Evolutionary conservation across 2,329 filamentous ascomycete genomes (phyloP).

Genomic region (Fusarium robinianum): DNA sequence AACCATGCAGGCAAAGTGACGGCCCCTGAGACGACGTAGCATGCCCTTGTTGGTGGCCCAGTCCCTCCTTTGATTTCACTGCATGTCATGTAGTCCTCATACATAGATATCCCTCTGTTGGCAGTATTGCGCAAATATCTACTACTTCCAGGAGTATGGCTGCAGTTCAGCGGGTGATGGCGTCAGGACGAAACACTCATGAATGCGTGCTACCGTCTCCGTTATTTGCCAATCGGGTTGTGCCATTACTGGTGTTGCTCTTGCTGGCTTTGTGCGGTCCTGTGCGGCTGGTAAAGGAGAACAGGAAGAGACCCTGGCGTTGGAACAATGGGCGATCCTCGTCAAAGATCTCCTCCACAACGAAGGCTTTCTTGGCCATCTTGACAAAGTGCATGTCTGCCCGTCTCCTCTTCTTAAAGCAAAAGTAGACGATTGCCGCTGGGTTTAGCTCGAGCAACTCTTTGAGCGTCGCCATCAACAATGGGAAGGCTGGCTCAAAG

Average conservation of each 20-base stretch:
- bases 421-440: slow-evolving; percentile 71
- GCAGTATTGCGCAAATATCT: slow-evolving; percentile 6
- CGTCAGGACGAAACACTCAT: slow-evolving; percentile 27
- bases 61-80: too few relatives aligned
- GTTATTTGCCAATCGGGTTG: slow-evolving; percentile 23
- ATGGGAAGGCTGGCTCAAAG: slow-evolving; percentile 92
- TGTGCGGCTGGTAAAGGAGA: slow-evolving; percentile 55
- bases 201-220: slow-evolving; percentile 23
- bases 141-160: slow-evolving; percentile 10
- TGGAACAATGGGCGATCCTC: slow-evolving; percentile 62
- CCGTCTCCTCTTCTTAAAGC: slow-evolving; percentile 89
- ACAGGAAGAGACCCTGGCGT: slow-evolving; percentile 64
- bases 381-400: slow-evolving; percentile 79
- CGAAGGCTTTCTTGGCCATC: slow-evolving; percentile 68
- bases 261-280: slow-evolving; percentile 20
- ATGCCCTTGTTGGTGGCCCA: slow-evolving; percentile 23
- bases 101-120: slow-evolving; percentile 1
- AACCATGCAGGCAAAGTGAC: slow-evolving; percentile 12
- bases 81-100: too few relatives aligned
- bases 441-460: slow-evolving; percentile 76
- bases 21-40: slow-evolving; percentile 18
- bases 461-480: slow-evolving; percentile 77
- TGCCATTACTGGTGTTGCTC: slow-evolving; percentile 18
- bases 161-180: slow-evolving; percentile 20
- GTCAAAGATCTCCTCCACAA: slow-evolving; percentile 64